phyloP scores from a whole-genome alignment of 2,329 filamentous ascomycete species.

The Pseudogymnoascus sp. region DNA sequence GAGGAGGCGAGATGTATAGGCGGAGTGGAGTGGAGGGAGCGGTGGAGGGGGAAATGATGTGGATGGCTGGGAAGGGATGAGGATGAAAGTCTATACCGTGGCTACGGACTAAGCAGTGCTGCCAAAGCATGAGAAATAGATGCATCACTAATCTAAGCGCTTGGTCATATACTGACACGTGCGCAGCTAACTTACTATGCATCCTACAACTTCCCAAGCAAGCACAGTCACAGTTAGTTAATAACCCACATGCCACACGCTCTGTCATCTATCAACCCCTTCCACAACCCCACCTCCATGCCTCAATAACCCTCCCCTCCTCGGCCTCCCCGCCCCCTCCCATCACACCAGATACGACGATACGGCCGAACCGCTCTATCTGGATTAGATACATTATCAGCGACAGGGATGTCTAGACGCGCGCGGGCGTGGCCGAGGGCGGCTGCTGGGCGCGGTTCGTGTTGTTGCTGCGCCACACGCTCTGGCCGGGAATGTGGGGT shows the following conservation, averaged over 20 bases:
- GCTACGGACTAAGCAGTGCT: too few species aligned
- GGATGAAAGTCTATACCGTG: too few species aligned
- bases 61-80: too few species aligned
- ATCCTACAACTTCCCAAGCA: neutral
- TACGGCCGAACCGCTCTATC: neutral
- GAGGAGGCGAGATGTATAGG: too few species aligned
- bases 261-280: neutral
- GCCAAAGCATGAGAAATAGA: too few species aligned
- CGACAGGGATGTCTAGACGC: neutral
- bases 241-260: neutral
- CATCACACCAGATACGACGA: neutral
- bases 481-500: neutral
- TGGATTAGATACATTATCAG: neutral
- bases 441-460: neutral
- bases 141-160: neutral
- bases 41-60: too few species aligned
- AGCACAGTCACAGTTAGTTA: neutral
- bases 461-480: neutral
- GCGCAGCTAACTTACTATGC: neutral
- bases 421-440: neutral
- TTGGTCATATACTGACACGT: neutral
- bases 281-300: neutral
- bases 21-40: too few species aligned
- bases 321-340: neutral
- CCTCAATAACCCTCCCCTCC: neutral